Base-by-base conservation (phyloP, 129 eudicot genomes). In the Apium graveolens region DNA sequence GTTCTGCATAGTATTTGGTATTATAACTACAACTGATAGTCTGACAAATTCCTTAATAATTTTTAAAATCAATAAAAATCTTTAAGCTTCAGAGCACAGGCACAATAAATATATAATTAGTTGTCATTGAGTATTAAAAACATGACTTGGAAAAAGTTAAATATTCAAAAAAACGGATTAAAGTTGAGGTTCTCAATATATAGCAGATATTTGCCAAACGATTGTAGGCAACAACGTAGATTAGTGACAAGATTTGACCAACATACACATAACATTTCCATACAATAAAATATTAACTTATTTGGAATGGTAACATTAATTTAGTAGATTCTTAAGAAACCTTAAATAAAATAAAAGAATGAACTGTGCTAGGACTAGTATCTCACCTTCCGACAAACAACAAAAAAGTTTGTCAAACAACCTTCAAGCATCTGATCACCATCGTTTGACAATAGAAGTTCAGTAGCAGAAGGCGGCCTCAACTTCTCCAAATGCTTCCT, bases 361-460 rank as follows among this genome's bases (percentile, higher is more conserved):
- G 16, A 57, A 57, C 5, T 57, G 32, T 32, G 66, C 14, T 9
- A 72, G 41, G 11, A 12, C 48, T 72, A 82, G 45, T 24, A 53
- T 13, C 84, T 82, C 78, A 90, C 98, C 97, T 90, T 90, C 45
- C 73, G 80, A 84, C 90, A 86, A 46, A 94, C 85, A 79, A 89
- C 92, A 17, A 91, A 94, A 80, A 91, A 90, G 76, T 91, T 94
- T 32, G 97, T 90, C 81, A 91, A 68, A 77, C 89, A 85, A 44
- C 97, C 98, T 88, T 94, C 98, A 62, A 94, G 93, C 68, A 94
- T 86, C 41, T 57, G 88, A 83, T 91, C 96, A 73, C 97, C 97
- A 32, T 94, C 89, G 77, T 79, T 86, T 16, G 97, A 90, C 84
- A 94, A 81, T 86, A 94, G 77, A 37, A 94, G 90, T 78, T 94